Percentiles rank a stretch among this genome's conserved stretches.
Conservation (phyloP, 2,329 filamentous ascomycete genomes). For the Penicillium olsonii region DNA sequence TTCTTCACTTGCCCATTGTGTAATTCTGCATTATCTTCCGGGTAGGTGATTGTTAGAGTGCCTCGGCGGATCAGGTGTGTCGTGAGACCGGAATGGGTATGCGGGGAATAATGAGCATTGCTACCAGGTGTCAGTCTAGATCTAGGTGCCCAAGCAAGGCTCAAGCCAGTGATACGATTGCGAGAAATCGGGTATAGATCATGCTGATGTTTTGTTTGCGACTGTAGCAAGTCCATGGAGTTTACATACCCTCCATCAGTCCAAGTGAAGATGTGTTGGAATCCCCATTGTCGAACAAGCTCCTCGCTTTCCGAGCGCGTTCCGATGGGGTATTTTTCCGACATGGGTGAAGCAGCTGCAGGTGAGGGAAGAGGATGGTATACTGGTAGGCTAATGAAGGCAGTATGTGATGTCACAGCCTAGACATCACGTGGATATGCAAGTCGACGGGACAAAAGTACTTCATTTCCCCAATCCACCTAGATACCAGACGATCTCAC, state of each 20-base stretch:
- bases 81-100: slow-evolving; percentile 56
- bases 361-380: background rate
- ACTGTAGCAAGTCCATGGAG: too few relatives aligned
- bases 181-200: too few relatives aligned
- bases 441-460: slow-evolving; percentile 5
- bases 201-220: too few relatives aligned
- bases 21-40: slow-evolving; percentile 46
- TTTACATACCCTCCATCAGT: slow-evolving; percentile 55
- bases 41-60: slow-evolving; percentile 60
- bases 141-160: too few relatives aligned
- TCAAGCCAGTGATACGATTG: too few relatives aligned
- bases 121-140: slow-evolving; percentile 35
- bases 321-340: slow-evolving; percentile 34
- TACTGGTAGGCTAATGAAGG: background rate
- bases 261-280: slow-evolving; percentile 63
- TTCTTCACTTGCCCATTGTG: slow-evolving; percentile 40
- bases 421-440: background rate
- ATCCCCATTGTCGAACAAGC: slow-evolving; percentile 61
- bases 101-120: slow-evolving; percentile 61
- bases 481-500: background rate
- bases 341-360: slow-evolving; percentile 20
- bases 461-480: background rate
- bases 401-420: background rate
- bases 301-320: slow-evolving; percentile 52
- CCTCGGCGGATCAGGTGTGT: slow-evolving; percentile 62